Evolutionary conservation across 1,284 basidiomycete genomes (phyloP).

Genomic region (Pseudomicrostroma phylloplanum): DNA sequence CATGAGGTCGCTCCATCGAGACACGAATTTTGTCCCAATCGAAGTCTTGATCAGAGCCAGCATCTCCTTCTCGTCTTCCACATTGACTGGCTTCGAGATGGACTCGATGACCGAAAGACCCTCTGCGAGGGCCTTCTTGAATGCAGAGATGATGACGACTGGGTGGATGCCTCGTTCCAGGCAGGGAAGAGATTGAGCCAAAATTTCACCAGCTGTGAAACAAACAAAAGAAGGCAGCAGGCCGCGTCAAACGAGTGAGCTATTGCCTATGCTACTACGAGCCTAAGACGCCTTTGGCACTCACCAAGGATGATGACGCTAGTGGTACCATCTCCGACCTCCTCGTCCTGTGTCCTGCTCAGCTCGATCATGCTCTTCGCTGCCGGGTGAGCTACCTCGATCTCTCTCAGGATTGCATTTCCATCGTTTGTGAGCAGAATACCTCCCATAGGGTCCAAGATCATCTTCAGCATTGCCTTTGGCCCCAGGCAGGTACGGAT

Average conservation of each 20-base stretch:
- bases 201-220: constrained; percentile 83
- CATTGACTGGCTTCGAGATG: constrained; percentile 85
- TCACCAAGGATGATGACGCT: constrained; percentile 91
- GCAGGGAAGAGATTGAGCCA: constrained; percentile 86
- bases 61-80: constrained; percentile 82
- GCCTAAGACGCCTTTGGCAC: constrained; percentile 28
- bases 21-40: constrained; percentile 98
- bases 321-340: constrained; percentile 95
- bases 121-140: constrained; percentile 88
- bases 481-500: constrained; percentile 95
- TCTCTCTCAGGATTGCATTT: constrained; percentile 92
- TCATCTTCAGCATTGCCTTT: constrained; percentile 99
- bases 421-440: constrained; percentile 80
- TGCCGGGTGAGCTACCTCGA: constrained; percentile 94
- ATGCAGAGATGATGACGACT: constrained; percentile 95
- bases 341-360: constrained; percentile 93
- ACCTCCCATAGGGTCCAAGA: constrained; percentile 63
- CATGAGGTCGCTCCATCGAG: constrained; percentile 95
- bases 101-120: constrained; percentile 79
- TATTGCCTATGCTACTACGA: no score
- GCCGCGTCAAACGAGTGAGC: neutral
- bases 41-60: constrained; percentile 94
- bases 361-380: constrained; percentile 99
- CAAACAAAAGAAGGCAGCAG: constrained; percentile 1
- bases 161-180: constrained; percentile 96